Percentiles rank a stretch among this genome's conserved stretches.
These are phyloP conservation scores for Cymbopogon citratus DNA, from an alignment of 176 grass and related monocot genomes.

Conservation along the genomic window DNA sequence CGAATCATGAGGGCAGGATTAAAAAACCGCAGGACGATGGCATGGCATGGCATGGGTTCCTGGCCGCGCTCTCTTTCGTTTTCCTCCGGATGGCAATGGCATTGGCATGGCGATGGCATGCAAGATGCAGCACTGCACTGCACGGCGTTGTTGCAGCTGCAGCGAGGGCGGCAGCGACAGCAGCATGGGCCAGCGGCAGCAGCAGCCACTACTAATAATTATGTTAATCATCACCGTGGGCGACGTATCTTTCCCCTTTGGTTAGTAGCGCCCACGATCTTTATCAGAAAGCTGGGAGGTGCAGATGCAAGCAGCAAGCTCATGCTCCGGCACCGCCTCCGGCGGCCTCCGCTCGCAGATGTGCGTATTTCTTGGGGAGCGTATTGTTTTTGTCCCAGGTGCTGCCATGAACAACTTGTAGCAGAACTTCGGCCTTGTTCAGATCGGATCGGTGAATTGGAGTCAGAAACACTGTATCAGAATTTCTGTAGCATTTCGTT, in stretches of 20 bases:
- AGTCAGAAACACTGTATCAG: no score
- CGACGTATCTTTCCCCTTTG: conserved; percentile 49
- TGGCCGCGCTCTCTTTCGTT: no score
- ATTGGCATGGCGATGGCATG: no score
- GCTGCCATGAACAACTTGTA: not conserved
- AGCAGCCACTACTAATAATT: conserved; percentile 49
- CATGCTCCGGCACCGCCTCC: not conserved
- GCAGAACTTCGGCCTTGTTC: not conserved
- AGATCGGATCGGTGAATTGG: no score
- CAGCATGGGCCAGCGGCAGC: conserved; percentile 25
- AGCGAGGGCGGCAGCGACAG: no score
- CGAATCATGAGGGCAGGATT: no score
- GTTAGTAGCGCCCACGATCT: conserved; percentile 43
- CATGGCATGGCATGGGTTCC: no score
- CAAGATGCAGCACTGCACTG: no score
- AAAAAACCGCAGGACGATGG: no score
- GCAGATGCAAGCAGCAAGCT: not conserved
- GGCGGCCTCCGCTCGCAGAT: not conserved
- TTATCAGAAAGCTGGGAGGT: conserved; percentile 32
- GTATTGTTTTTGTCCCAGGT: conserved; percentile 23
- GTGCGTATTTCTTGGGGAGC: conserved; percentile 24
- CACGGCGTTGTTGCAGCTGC: no score
- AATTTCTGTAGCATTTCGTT: no score
- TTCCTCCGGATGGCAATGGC: no score
- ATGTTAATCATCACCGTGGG: conserved; percentile 55